Evolutionary conservation across 1,284 basidiomycete species (phyloP), one percentile per base, ranked within the genome.

Genomic region (Volvariella volvacea): DNA sequence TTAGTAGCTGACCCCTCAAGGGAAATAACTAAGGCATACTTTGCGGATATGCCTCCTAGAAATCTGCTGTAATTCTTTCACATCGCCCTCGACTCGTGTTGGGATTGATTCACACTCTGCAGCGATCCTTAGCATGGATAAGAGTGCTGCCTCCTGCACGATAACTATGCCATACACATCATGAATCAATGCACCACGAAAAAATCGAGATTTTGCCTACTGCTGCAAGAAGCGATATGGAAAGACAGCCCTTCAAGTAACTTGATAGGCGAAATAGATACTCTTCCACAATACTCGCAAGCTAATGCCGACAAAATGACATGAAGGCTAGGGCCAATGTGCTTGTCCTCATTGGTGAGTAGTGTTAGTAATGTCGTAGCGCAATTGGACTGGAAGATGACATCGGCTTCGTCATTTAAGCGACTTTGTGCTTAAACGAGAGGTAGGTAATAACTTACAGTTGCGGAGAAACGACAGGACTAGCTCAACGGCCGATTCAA

Each of bases 131-230:
- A 86, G 59, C 79, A 88, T 83, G 2, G 79, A 70, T 28, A 88
- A 57, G 22, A 89, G 59, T 49, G 76, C 77, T 4, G 76, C 77
- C 47, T 89, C 86, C 55, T 85, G 82, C 8, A 88, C 73, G 17
- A 77, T 67, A 25, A 72, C 86, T 88, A 49, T 17, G 25, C 30
- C 39, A 25, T 21, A 31, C 38, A 44, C 19, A 17, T 46, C 31
- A 49, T 33, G 22, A 9, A 25, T 43, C 14, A 46, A 22, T 16
- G 16, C 15, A 36, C 22, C 21, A 46, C 14, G 16, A 22, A 44
- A 43, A 22, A 33, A 31, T 28, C 25, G 25, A 20, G n/a, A 34
- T 40, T 4, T n/a, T 21, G 63, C 79, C 55, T 46, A 85, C 84
- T 59, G 42, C 68, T 55, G 52, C 72, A 77, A 4, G 54, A 56